phyloP scores from a whole-genome alignment of 306 rosid species.

The Urtica urens region DNA sequence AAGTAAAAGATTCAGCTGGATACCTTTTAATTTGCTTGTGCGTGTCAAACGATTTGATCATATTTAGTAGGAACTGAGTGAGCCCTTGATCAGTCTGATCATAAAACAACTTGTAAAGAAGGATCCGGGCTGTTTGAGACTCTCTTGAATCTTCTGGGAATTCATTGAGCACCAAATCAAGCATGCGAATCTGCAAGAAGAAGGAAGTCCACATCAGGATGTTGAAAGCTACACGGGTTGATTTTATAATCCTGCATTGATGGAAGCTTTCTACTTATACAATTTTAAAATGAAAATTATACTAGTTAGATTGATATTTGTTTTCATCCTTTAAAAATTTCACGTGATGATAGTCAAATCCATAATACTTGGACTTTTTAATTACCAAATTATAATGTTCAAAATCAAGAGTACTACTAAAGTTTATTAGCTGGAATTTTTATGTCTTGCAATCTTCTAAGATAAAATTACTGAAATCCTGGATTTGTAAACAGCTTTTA shows the following conservation, averaged over 20 bases:
- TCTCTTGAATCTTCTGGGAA: conserved; percentile 72
- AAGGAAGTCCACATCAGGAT: conserved; percentile 22
- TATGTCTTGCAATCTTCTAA: too few relatives aligned
- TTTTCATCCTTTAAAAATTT: too few relatives aligned
- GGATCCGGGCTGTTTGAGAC: conserved; percentile 83
- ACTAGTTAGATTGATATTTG: too few relatives aligned
- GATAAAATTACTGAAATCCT: too few relatives aligned
- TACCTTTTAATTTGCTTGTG: conserved; percentile 84
- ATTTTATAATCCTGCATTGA: too few relatives aligned
- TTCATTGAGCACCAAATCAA: conserved; percentile 68
- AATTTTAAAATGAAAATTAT: too few relatives aligned
- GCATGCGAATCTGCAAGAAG: conserved; percentile 64
- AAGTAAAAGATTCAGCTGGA: conserved; percentile 8
- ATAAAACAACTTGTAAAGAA: conserved; percentile 87
- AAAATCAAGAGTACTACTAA: background rate
- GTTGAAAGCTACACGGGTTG: conserved; percentile 3
- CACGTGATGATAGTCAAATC: too few relatives aligned
- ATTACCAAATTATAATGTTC: too few relatives aligned
- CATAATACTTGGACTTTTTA: too few relatives aligned
- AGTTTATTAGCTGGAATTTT: too few relatives aligned
- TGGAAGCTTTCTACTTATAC: too few relatives aligned
- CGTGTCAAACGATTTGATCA: conserved; percentile 62
- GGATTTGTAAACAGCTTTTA: background rate
- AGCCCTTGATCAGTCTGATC: conserved; percentile 96
- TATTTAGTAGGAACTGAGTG: conserved; percentile 70